Evolutionary conservation across 2,329 filamentous ascomycete genomes (phyloP).

Genomic region (Bipolaris cookei): DNA sequence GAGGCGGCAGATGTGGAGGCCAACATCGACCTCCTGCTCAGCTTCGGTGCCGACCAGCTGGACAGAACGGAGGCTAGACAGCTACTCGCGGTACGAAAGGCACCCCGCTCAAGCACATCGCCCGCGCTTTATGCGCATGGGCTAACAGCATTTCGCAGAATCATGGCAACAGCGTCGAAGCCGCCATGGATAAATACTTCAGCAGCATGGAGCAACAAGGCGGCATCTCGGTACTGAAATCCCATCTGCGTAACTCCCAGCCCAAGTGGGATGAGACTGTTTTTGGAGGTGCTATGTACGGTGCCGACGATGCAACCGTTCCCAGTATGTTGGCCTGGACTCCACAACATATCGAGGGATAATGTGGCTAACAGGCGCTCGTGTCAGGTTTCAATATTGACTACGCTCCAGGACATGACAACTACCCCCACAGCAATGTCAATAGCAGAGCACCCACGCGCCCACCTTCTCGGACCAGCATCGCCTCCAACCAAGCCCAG

Average conservation of each 20-base stretch:
- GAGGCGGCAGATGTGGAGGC: constrained; percentile 16
- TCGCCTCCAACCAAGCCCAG: constrained; percentile 37
- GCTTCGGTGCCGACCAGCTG: constrained; percentile 21
- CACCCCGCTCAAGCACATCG: constrained; percentile 3
- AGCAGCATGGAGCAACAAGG: constrained; percentile 16
- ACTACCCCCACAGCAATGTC: constrained; percentile 40
- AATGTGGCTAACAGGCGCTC: constrained; percentile 24
- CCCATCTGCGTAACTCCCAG: constrained; percentile 29
- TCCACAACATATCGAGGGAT: background rate
- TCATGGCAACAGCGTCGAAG: constrained; percentile 31
- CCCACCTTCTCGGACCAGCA: constrained; percentile 45
- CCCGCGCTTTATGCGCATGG: background rate
- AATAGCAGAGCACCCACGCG: constrained; percentile 46
- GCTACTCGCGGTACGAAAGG: constrained; percentile 23
- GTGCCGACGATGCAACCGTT: constrained; percentile 29
- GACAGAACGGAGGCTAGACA: constrained; percentile 25
- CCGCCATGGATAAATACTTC: constrained; percentile 35
- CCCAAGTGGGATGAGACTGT: constrained; percentile 42
- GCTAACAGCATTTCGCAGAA: constrained; percentile 24
- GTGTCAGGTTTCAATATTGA: constrained; percentile 46
- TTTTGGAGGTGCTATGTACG: constrained; percentile 42
- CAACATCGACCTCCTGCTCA: constrained; percentile 17
- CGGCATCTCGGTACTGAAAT: constrained; percentile 22
- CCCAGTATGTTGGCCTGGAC: constrained; percentile 37
- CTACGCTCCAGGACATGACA: constrained; percentile 38